A percentile compares a stretch with the other conserved stretches of the same genome.
Evolutionary conservation across 2,329 filamentous ascomycete species (phyloP).

Genomic region (Aspergillus sclerotialis): DNA sequence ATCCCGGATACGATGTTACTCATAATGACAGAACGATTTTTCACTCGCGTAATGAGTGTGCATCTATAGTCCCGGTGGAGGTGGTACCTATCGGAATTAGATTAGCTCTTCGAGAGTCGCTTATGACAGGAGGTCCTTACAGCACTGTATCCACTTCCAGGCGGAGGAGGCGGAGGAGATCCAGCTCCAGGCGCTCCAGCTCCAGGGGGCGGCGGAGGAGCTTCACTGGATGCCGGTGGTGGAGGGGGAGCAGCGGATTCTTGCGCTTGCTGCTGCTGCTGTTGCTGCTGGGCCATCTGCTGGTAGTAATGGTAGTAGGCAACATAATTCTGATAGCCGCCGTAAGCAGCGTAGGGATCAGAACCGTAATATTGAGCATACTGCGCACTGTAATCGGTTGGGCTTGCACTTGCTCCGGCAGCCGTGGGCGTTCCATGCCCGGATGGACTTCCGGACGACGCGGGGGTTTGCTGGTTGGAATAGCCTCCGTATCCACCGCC

Average conservation of each 20-base stretch:
- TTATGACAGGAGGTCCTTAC: slow-evolving; percentile 40
- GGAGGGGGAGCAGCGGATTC: slow-evolving; percentile 49
- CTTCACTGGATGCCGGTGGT: slow-evolving; percentile 49
- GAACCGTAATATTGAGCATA: slow-evolving; percentile 74
- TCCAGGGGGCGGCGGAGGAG: slow-evolving; percentile 50
- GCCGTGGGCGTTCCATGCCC: slow-evolving; percentile 17
- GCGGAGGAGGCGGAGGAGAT: slow-evolving; percentile 53
- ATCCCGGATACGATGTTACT: too few relatives aligned
- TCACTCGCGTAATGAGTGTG: too few relatives aligned
- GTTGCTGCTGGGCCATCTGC: slow-evolving; percentile 50
- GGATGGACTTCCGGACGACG: slow-evolving; percentile 26
- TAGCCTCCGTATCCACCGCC: slow-evolving; percentile 31
- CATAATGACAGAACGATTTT: too few relatives aligned
- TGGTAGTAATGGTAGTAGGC: slow-evolving; percentile 64
- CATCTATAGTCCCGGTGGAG: slow-evolving; percentile 46
- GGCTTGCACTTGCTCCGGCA: slow-evolving; percentile 17
- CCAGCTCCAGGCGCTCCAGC: slow-evolving; percentile 43
- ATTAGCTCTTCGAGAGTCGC: slow-evolving; percentile 2
- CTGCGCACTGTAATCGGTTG: slow-evolving; percentile 67
- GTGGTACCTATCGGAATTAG: slow-evolving; percentile 40
- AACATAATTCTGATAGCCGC: slow-evolving; percentile 71
- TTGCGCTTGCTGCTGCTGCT: slow-evolving; percentile 35
- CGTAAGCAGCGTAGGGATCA: slow-evolving; percentile 86
- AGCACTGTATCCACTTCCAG: slow-evolving; percentile 55
- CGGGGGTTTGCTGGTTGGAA: slow-evolving; percentile 15